Evolutionary conservation across 2,329 filamentous ascomycete species (phyloP), one percentile per base, ranked within the genome.

Genomic region (Colletotrichum liaoningense): DNA sequence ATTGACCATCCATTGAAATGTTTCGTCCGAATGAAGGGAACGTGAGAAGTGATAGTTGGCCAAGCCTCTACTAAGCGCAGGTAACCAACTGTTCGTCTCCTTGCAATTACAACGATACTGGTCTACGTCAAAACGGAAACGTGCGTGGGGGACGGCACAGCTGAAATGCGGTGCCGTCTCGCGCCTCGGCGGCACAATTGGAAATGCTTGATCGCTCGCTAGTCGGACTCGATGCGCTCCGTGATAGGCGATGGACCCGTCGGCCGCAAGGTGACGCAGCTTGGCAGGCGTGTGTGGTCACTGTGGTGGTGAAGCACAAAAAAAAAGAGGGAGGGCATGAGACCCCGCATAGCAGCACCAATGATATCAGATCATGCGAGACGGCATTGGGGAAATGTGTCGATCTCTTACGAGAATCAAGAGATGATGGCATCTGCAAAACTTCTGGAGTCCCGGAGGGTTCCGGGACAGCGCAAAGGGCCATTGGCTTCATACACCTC

Each of bases 311-410:
- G 58, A 57, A 62, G 66, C 66, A n/a, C 59, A 64, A 8, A 26
- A 19, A 42, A 19, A 42, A 42, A 33, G 8, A 42, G 60, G 24
- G 60, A 73, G 71, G 71, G 67, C 67, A 66, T 30, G 60, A 62
- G 67, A 71, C 67, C 71, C 62, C 59, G 60, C 66, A 42, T 52
- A 49, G 26, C 11, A 59, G 70, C 60, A 70, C 70, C 66, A 70
- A 65, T 73, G 59, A 73, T 60, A 65, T 57, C 66, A 70, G 54
- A 70, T 73, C 35, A 70, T 56, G 62, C 67, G 42, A 65, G 60
- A 19, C 35, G 28, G 52, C 19, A 49, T 28, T 11, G 46, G 30
- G 30, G 49, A 49, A 52, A 66, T 57, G 33, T 35, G 67, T 52
- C 60, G 71, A 73, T 69, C 59, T 63, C 66, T n/a, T 12, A 26